phyloP scores from a whole-genome alignment of 2,329 filamentous ascomycete species.

The Plenodomus tracheiphilus region DNA sequence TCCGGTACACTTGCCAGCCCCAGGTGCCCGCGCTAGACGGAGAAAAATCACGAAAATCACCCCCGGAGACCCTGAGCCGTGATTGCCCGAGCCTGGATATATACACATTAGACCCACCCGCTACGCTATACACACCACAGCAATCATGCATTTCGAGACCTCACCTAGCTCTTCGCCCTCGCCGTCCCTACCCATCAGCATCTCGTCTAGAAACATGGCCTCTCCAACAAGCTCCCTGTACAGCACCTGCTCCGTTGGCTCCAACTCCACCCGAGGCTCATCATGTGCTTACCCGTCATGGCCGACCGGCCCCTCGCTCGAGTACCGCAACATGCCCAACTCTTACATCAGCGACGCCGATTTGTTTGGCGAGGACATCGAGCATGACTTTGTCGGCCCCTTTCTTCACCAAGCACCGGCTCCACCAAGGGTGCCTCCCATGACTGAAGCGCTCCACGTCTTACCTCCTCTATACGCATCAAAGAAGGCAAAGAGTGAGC shows the following conservation, averaged over 20 bases:
- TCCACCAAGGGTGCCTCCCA: constrained; percentile 43
- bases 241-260: constrained; percentile 39
- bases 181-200: constrained; percentile 44
- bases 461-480: constrained; percentile 45
- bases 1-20: no score
- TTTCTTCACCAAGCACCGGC: constrained; percentile 46
- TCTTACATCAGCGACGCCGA: constrained; percentile 49
- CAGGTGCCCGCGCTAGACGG: no score
- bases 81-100: constrained; percentile 24
- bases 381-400: constrained; percentile 35
- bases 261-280: constrained; percentile 35
- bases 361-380: constrained; percentile 45
- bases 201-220: constrained; percentile 40
- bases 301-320: constrained; percentile 44
- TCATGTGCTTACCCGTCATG: constrained; percentile 48
- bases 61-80: no score
- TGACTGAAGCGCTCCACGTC: constrained; percentile 42
- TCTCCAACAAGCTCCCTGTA: constrained; percentile 42
- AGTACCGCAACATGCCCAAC: constrained; percentile 41
- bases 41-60: no score
- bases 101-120: constrained; percentile 22
- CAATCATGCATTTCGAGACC: constrained; percentile 46
- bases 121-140: constrained; percentile 17
- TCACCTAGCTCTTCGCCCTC: constrained; percentile 43
- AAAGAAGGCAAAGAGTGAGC: constrained; percentile 47